Conservation (phyloP, 164 flowering plant genomes). For the Litsea cubeba region DNA sequence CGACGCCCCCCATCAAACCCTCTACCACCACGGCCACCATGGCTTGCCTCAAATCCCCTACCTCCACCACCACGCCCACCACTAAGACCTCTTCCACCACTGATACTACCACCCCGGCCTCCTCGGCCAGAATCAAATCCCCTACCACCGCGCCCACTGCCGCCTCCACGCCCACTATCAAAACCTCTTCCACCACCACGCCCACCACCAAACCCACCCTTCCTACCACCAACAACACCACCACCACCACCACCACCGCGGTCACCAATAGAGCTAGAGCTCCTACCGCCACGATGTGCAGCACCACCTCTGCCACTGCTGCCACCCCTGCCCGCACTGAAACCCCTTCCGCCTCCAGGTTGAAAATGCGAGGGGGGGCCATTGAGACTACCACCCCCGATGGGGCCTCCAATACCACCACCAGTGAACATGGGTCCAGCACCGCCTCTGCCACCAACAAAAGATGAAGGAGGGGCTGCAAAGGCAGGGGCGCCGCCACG, state of each 20-base stretch:
- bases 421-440: neutral
- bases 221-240: neutral
- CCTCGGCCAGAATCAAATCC: constrained; percentile 19
- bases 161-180: constrained; percentile 2
- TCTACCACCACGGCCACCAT: constrained; percentile 22
- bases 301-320: constrained; percentile 17
- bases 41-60: constrained; percentile 17
- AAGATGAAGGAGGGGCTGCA: constrained; percentile 3
- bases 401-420: neutral
- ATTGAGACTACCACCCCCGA: neutral
- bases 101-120: constrained; percentile 13
- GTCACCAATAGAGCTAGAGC: neutral
- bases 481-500: constrained; percentile 3
- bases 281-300: constrained; percentile 7
- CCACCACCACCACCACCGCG: neutral
- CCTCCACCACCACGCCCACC: constrained; percentile 10
- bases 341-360: constrained; percentile 19
- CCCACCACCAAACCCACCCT: constrained; percentile 7
- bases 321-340: constrained; percentile 15
- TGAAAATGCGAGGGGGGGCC: neutral
- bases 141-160: constrained; percentile 31
- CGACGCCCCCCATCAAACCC: constrained; percentile 27
- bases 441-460: constrained; percentile 8
- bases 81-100: constrained; percentile 1
- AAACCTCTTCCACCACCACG: constrained; percentile 7